phyloP scores from a whole-genome alignment of 805 yeast species.

The Sugiyamaella smithiae region DNA sequence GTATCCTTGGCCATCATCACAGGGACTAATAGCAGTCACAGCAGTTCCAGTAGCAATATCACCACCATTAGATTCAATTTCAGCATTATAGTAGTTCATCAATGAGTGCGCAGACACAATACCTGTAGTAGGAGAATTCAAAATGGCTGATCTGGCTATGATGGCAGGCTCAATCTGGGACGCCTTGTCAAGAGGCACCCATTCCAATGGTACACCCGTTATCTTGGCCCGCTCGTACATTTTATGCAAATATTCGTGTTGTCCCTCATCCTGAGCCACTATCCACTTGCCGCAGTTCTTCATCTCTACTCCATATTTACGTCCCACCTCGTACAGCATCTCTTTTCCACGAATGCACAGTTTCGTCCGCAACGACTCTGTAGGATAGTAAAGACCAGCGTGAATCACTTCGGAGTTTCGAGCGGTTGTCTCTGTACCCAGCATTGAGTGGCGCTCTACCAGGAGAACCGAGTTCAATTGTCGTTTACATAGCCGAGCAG shows the following conservation, averaged over 20 bases:
- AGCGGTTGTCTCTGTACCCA: slow-evolving; percentile 83
- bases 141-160: slow-evolving; percentile 55
- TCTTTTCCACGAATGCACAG: slow-evolving; percentile 76
- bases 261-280: slow-evolving; percentile 72
- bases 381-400: slow-evolving; percentile 83
- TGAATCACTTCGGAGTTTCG: slow-evolving; percentile 91
- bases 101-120: slow-evolving; percentile 79
- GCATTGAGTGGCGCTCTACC: slow-evolving; percentile 60
- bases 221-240: slow-evolving; percentile 49
- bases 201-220: slow-evolving; percentile 58
- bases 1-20: slow-evolving; percentile 25
- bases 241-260: slow-evolving; percentile 55
- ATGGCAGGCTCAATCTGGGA: slow-evolving; percentile 61
- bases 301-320: slow-evolving; percentile 53
- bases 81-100: slow-evolving; percentile 55
- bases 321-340: slow-evolving; percentile 52
- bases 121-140: slow-evolving; percentile 80
- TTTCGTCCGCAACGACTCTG: slow-evolving; percentile 59
- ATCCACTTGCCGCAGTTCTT: slow-evolving; percentile 72
- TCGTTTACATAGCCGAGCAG: slow-evolving; percentile 56
- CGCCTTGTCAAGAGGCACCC: slow-evolving; percentile 48
- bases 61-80: slow-evolving; percentile 57
- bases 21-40: slow-evolving; percentile 42
- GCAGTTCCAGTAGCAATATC: slow-evolving; percentile 62
- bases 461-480: slow-evolving; percentile 55